Evolutionary conservation across 805 yeast genomes (phyloP), one percentile per base, ranked within the genome.

Genomic region (Komagataella kurtzmanii): DNA sequence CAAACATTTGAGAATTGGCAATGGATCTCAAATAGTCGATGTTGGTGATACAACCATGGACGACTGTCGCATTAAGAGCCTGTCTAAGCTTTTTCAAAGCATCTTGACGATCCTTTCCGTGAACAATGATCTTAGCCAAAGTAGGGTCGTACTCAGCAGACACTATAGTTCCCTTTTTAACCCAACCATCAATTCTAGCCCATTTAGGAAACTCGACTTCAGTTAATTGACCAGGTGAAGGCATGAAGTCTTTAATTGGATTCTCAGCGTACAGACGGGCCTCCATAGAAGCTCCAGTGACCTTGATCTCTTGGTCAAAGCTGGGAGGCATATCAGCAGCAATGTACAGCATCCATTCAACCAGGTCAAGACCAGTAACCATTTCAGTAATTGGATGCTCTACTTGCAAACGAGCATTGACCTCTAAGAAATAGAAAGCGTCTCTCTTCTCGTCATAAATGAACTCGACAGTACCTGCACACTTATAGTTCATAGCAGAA

Each of bases 401-500:
- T 49, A 91, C 99, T 68, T 91, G 99, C 59, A 91, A 77, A 64
- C 99, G 82, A 10, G 99, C 95, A 65, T 91, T 91, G 57, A 91
- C 98, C 67, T 91, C 99, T 62, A 91, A 73, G 71, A 91, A 91
- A 72, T 91, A 91, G 66, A 91, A 93, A 64, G 84, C 93, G 64
- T 90, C 91, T 59, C 95, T 73, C 52, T 67, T 74, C 61, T 85
- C 84, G 64, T 93, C 98, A 63, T 87, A 91, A 60, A 91, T 90
- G 65, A 83, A 91, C 69, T 91, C 99, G 59, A 93, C 96, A 6
- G 99, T 91, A 66, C 98, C 99, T 45, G 98, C 99, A 69, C 96
- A 82, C 69, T 88, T 89, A 71, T 93, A 91, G 59, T 87, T 83
- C 83, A 93, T 80, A 23, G 84, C 71, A 2, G 89, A 70, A 48